Evolutionary conservation across 2,329 filamentous ascomycete genomes (phyloP).

Genomic region (Thyridium curvatum): DNA sequence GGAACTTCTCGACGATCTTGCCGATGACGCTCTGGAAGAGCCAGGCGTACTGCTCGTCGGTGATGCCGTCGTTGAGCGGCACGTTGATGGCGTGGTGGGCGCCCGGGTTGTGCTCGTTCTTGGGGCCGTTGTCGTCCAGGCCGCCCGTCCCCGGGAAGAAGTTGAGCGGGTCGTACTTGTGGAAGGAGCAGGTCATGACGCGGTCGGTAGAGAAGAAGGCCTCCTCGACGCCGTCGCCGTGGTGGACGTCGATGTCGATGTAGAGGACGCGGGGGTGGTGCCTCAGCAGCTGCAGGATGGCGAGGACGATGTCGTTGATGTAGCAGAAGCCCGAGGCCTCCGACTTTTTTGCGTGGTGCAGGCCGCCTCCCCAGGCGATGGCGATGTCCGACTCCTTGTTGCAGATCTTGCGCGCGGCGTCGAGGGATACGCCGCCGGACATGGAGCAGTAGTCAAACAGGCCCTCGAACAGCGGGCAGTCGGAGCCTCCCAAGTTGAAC

Average conservation of each 20-base stretch:
- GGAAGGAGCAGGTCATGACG: slow-evolving; percentile 87
- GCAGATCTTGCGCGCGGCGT: slow-evolving; percentile 84
- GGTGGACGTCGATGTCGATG: slow-evolving; percentile 86
- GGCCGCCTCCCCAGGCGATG: slow-evolving; percentile 93
- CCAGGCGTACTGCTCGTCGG: slow-evolving; percentile 79
- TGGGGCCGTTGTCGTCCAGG: slow-evolving; percentile 77
- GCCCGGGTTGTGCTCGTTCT: slow-evolving; percentile 76
- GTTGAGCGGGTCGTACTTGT: slow-evolving; percentile 80
- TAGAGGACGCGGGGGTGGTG: slow-evolving; percentile 83
- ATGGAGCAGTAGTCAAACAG: slow-evolving; percentile 93
- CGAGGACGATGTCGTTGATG: slow-evolving; percentile 96
- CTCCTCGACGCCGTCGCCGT: slow-evolving; percentile 80
- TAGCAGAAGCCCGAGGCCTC: slow-evolving; percentile 97
- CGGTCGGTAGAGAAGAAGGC: slow-evolving; percentile 79
- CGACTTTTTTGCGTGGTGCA: slow-evolving; percentile 92
- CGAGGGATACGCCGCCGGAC: slow-evolving; percentile 84
- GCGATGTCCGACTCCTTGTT: slow-evolving; percentile 88
- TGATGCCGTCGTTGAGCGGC: slow-evolving; percentile 83
- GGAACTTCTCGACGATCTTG: slow-evolving; percentile 73
- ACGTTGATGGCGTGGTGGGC: slow-evolving; percentile 89
- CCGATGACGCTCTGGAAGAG: slow-evolving; percentile 81
- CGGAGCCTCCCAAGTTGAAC: slow-evolving; percentile 84
- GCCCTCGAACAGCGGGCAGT: slow-evolving; percentile 95
- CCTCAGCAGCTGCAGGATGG: slow-evolving; percentile 80
- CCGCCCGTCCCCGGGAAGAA: slow-evolving; percentile 94